Base-by-base conservation (phyloP, 1,284 basidiomycete genomes). In the Ustilago vetiveriae region DNA sequence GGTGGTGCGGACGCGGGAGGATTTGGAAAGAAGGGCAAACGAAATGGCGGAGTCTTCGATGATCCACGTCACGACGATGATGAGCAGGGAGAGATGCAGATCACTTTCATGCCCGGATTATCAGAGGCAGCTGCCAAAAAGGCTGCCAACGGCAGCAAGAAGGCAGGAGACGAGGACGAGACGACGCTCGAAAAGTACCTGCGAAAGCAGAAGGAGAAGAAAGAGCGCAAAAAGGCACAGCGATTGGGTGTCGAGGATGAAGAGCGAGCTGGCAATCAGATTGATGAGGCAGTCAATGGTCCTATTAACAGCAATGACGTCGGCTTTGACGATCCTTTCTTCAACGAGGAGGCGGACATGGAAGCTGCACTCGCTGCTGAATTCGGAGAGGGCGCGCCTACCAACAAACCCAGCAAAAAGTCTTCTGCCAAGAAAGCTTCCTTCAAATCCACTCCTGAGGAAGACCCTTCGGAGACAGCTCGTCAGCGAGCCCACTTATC, bases 281-380 rank as follows among this genome's bases (percentile, higher is more conserved):
- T 53, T 6, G 59, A 22, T 3, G 44, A 32, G 39, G 43, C 38
- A 6, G 62, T 45, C 13, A 47, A 56, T 37, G 59, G 45, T 3
- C 62, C 48, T 3, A 53, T 58, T 29, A 40, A 23, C 21, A 54
- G 33, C 52, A 56, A 33, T 6, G 60, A 57, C 16, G 43, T 62
- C 6, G 66, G 62, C 19, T 80, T 77, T 32, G 73, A 10, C 88
- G 94, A 46, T 88, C 92, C 37, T 84, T 86, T 13, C 84, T 96
- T 47, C 55, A 69, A 63, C 54, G 41, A 76, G 16, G 77, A 75
- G 16, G 53, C 50, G 57, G 80, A 82, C 73, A 62, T 76, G 65
- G 75, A 81, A 49, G 56, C 72, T 40, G 75, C 76, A 43, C 67
- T 82, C 40, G 66, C 56, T 38, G 76, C 68, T 10, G 87, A 88